Percentiles rank a stretch among this genome's conserved stretches.
Evolutionary conservation across 2,329 filamentous ascomycete species (phyloP).

Genomic region (Penicillium sp.): DNA sequence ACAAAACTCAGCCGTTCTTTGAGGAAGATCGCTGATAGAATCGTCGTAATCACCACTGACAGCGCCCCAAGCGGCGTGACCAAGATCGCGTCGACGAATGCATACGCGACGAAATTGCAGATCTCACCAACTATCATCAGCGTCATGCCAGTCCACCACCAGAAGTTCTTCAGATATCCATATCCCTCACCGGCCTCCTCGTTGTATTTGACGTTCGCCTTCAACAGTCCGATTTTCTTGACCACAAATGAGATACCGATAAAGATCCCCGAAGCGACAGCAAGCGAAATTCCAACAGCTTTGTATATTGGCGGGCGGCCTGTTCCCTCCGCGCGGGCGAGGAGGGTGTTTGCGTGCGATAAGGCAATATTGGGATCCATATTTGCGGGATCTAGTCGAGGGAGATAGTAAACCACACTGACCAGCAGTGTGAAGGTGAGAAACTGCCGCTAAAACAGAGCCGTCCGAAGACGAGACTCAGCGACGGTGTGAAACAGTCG

Average conservation of each 20-base stretch:
- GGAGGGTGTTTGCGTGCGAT: slow-evolving; percentile 42
- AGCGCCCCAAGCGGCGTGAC: slow-evolving; percentile 89
- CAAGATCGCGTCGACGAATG: slow-evolving; percentile 92
- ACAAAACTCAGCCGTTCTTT: slow-evolving; percentile 95
- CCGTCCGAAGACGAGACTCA: slow-evolving; percentile 24
- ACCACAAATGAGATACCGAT: slow-evolving; percentile 94
- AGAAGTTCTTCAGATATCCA: slow-evolving; percentile 90
- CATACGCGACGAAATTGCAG: slow-evolving; percentile 96
- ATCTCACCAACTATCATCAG: slow-evolving; percentile 96
- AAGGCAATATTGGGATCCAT: slow-evolving; percentile 20
- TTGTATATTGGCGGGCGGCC: slow-evolving; percentile 65
- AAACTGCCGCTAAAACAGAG: slow-evolving; percentile 15
- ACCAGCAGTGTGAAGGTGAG: slow-evolving; percentile 23
- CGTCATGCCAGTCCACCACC: slow-evolving; percentile 94
- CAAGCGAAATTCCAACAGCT: slow-evolving; percentile 77
- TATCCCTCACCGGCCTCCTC: slow-evolving; percentile 95
- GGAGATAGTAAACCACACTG: slow-evolving; percentile 46
- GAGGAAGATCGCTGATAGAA: slow-evolving; percentile 88
- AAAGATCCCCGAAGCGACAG: slow-evolving; percentile 81
- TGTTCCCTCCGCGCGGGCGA: slow-evolving; percentile 43
- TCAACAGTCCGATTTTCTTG: slow-evolving; percentile 88
- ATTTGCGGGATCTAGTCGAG: slow-evolving; percentile 16
- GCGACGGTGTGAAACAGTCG: slow-evolving; percentile 24
- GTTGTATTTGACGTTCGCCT: slow-evolving; percentile 92
- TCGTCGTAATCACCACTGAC: slow-evolving; percentile 85